Conservation (phyloP, 2,329 filamentous ascomycete genomes). For the Epichloe sylvatica region DNA sequence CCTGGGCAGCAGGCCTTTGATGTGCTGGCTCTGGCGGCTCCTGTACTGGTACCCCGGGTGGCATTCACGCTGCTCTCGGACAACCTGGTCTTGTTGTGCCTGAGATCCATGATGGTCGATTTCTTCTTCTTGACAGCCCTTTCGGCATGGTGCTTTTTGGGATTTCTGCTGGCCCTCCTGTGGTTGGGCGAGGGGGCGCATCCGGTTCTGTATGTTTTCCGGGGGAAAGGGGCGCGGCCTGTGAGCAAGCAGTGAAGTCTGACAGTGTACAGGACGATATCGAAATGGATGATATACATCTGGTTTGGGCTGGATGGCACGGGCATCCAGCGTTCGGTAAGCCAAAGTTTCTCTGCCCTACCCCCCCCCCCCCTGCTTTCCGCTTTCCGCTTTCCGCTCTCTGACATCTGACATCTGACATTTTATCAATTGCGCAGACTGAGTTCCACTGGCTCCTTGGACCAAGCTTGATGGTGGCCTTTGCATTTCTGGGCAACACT, state of each 20-base stretch:
- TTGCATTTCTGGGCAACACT: slow-evolving; percentile 75
- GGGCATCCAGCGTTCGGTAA: slow-evolving; percentile 43
- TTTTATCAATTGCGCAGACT: slow-evolving; percentile 22
- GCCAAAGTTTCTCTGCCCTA: slow-evolving; percentile 8
- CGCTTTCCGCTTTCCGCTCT: neutral
- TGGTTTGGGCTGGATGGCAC: slow-evolving; percentile 77
- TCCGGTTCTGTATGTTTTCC: slow-evolving; percentile 35
- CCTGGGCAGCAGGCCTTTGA: slow-evolving; percentile 56
- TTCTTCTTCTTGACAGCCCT: slow-evolving; percentile 66
- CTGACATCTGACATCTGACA: neutral
- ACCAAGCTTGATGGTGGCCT: slow-evolving; percentile 66
- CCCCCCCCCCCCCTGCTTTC: too few relatives aligned
- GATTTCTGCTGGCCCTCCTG: slow-evolving; percentile 64
- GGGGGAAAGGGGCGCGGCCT: neutral
- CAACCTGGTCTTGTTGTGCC: slow-evolving; percentile 68
- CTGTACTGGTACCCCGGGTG: slow-evolving; percentile 61
- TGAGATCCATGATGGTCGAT: slow-evolving; percentile 74
- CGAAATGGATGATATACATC: slow-evolving; percentile 87
- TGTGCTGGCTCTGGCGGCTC: slow-evolving; percentile 65
- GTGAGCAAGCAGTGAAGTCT: neutral
- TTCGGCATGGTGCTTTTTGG: slow-evolving; percentile 72
- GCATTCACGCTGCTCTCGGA: slow-evolving; percentile 75
- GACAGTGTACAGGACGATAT: slow-evolving; percentile 41
- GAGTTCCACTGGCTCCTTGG: slow-evolving; percentile 71
- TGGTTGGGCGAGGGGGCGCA: slow-evolving; percentile 58